Conservation (phyloP, 352 stramenopile genomes). For the Phytophthora fragariae region DNA sequence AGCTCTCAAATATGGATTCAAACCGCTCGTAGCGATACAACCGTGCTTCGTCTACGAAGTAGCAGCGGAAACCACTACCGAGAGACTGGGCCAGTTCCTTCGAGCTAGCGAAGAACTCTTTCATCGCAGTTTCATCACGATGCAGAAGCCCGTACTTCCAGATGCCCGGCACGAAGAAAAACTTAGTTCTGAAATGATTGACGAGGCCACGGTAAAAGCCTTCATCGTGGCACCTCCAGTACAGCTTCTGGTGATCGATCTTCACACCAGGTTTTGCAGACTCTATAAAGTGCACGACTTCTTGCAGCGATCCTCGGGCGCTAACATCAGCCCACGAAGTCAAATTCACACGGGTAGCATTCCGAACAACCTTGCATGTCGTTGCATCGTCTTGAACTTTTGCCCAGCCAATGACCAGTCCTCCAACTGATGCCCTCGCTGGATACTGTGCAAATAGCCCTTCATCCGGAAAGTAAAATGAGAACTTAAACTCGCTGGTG, state of each 20-base stretch:
- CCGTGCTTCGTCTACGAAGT: constrained; percentile 26
- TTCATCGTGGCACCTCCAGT: constrained; percentile 55
- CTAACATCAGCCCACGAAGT: constrained; percentile 69
- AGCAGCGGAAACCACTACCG: constrained; percentile 44
- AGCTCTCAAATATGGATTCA: constrained; percentile 27
- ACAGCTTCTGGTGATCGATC: constrained; percentile 42
- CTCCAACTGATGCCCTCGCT: constrained; percentile 50
- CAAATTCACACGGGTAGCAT: constrained; percentile 51
- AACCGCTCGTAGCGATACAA: constrained; percentile 48
- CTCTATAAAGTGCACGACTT: constrained; percentile 46
- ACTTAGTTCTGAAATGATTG: constrained; percentile 43
- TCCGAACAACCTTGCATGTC: constrained; percentile 39
- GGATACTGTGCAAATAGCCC: constrained; percentile 64
- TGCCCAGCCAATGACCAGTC: constrained; percentile 49
- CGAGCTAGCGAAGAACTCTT: constrained; percentile 38
- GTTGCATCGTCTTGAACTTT: constrained; percentile 21
- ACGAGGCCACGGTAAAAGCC: constrained; percentile 48
- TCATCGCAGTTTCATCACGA: constrained; percentile 46
- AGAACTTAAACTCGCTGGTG: constrained; percentile 48
- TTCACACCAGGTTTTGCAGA: constrained; percentile 37
- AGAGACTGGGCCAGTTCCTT: constrained; percentile 27
- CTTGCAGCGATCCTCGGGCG: constrained; percentile 49
- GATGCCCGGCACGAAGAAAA: constrained; percentile 47
- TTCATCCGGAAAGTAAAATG: constrained; percentile 67
- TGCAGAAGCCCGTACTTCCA: constrained; percentile 67